Evolutionary conservation across 192 early-diverging fungal genomes (phyloP), one percentile per base, ranked within the genome.

Genomic region (Geranomyces michiganensis): DNA sequence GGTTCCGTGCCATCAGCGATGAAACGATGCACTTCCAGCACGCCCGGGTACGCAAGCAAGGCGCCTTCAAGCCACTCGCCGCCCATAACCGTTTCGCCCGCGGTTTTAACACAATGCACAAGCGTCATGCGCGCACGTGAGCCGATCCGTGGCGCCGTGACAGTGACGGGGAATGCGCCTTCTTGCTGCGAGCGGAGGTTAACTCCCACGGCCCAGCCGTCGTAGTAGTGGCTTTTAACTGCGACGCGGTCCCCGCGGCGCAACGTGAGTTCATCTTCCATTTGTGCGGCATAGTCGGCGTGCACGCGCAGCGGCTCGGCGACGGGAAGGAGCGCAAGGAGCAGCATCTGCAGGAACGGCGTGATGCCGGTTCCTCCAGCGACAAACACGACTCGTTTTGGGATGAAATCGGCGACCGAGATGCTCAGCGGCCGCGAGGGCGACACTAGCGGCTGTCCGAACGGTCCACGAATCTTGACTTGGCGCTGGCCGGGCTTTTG

Each of bases 81-180:
- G 21, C 78, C 78, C 30, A 79, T 29, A 41, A 43, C 56, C 8
- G 33, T 19, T 41, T 68, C 70, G 14, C 66, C 43, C 19, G 48
- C 61, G 7, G 65, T 69, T 14, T 71, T 48, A 19, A 78, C 62
- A 49, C 29, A 29, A 67, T 78, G 62, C 55, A 78, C 36, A 1
- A 78, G 69, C n/a, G 71, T 72, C 62, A 77, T 67, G 29, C 56
- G 67, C 5, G 47, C 15, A 19, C 14, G 17, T 0, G 62, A 15
- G 14, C 45, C 61, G 41, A 36, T 60, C 13, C 62, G 64, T 29
- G 74, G 68, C 10, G 62, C 9, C 0, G 81, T 77, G 58, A 73
- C 51, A 31, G 74, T 46, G 10, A 82, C 56, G 8, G 81, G 81
- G 69, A 82, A 82, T 33, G 79, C 71, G 55, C 81, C 81, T 36